Evolutionary conservation across 257 asterid species (phyloP), one percentile per base, ranked within the genome.

Genomic region (Solanum medicagineum): DNA sequence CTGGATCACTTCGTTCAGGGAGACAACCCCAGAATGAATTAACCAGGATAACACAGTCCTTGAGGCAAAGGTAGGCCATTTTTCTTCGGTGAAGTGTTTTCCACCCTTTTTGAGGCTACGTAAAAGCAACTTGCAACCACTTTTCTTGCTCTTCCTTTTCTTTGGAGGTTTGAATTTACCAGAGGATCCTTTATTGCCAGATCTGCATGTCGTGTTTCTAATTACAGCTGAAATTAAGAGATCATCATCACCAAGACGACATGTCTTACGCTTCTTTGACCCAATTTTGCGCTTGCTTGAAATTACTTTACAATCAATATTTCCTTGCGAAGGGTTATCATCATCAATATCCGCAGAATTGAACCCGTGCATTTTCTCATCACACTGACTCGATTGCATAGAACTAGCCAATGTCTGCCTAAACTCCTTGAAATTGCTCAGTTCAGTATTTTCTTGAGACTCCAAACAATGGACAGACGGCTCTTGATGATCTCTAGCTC

Each of bases 21-120:
- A 95, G 89, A 97, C 88, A 89, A 87, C 92, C 77, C 97, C 95
- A 32, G 88, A 88, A 90, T 93, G 93, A 90, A 95, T 91, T 86
- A 97, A 89, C 99, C 99, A 97, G 71, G 98, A 93, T 83, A 97
- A 89, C 47, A 97, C 93, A 29, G 98, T 92, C 90, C 98, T 92
- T 80, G 87, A 89, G 89, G 90, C 92, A 89, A 87, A 56, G 80
- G 90, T 84, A 45, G 94, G 92, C 98, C 98, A 95, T 84, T 92
- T 95, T 66, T 94, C 98, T 66, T 92, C 98, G 81, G 87, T 65
- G 62, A 85, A 87, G 86, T 90, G 93, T 85, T 93, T 97, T 74
- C 92, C 94, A 83, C 94, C 94, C 88, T 92, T 93, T 87, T 87
- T 94, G 81, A 91, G 90, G 87, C 92, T 91, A 86, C 94, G 92